Conservation (phyloP, 768 basidiomycete species). For the Sporobolomyces roseus region DNA sequence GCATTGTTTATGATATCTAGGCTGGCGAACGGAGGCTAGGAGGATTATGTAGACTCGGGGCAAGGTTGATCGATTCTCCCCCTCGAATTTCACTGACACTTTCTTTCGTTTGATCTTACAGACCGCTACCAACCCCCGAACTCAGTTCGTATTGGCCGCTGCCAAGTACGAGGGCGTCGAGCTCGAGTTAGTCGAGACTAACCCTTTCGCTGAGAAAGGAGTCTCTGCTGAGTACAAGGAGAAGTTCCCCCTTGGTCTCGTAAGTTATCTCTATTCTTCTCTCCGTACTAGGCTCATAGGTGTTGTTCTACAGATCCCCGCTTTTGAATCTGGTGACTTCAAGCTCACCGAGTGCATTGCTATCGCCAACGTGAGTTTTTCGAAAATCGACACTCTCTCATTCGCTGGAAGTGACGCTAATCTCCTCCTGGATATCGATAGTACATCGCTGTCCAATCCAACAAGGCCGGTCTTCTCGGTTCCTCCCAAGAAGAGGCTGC, state of each 20-base stretch:
- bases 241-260: constrained; percentile 57
- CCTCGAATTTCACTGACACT: not conserved
- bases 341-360: constrained; percentile 70
- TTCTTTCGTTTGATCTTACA: not conserved
- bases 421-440: too few relatives aligned
- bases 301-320: constrained; percentile 63
- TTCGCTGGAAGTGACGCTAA: too few relatives aligned
- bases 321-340: constrained; percentile 75
- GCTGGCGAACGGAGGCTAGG: too few relatives aligned
- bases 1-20: too few relatives aligned
- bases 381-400: too few relatives aligned
- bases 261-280: constrained; percentile 9
- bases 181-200: constrained; percentile 39
- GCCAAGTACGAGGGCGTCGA: constrained; percentile 43
- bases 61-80: constrained; percentile 19
- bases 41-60: too few relatives aligned
- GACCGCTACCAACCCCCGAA: constrained; percentile 36
- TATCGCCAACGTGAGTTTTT: constrained; percentile 74
- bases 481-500: constrained; percentile 63
- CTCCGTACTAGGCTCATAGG: not conserved
- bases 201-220: constrained; percentile 36
- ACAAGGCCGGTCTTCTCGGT: constrained; percentile 76
- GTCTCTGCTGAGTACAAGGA: constrained; percentile 47
- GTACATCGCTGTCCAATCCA: constrained; percentile 29
- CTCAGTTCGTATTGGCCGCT: constrained; percentile 25